These are phyloP conservation scores for Boehmeria nivea DNA, from an alignment of 306 rosid species.

Conservation along the genomic window DNA sequence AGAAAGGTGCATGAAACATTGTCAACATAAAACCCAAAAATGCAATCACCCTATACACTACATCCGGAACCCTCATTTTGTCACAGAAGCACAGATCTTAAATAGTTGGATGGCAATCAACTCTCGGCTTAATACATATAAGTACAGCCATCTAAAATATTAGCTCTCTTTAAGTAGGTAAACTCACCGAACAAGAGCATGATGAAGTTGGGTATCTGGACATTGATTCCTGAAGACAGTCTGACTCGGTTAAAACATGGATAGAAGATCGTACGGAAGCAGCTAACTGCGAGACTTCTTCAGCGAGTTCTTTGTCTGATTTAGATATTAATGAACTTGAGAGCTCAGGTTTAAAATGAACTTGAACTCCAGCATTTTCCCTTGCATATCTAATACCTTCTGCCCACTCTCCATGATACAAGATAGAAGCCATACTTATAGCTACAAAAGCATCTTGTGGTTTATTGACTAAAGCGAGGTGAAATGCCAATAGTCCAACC, in stretches of 20 bases:
- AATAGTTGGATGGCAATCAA: no score
- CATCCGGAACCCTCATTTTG: neutral
- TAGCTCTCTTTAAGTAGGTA: no score
- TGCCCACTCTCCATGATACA: slow-evolving; percentile 73
- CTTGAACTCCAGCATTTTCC: slow-evolving; percentile 35
- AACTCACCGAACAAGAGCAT: slow-evolving; percentile 52
- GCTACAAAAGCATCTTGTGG: slow-evolving; percentile 70
- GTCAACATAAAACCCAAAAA: no score
- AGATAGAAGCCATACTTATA: slow-evolving; percentile 64
- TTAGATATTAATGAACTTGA: slow-evolving; percentile 28
- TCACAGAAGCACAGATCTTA: slow-evolving; percentile 4
- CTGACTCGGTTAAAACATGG: slow-evolving; percentile 25
- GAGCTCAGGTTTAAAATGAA: slow-evolving; percentile 66
- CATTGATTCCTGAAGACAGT: slow-evolving; percentile 33
- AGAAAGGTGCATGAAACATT: no score
- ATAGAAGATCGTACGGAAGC: slow-evolving; percentile 41
- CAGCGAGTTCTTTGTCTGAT: slow-evolving; percentile 60
- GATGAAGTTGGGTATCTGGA: slow-evolving; percentile 34
- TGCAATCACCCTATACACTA: no score
- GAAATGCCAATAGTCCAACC: slow-evolving; percentile 79
- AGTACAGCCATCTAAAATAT: no score
- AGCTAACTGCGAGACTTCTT: slow-evolving; percentile 58
- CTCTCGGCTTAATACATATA: no score
- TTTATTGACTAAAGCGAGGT: slow-evolving; percentile 56
- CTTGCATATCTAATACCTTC: slow-evolving; percentile 62